Evolutionary conservation across 2,329 filamentous ascomycete species (phyloP), one percentile per base, ranked within the genome.

Genomic region (Calonectria leucothoes): DNA sequence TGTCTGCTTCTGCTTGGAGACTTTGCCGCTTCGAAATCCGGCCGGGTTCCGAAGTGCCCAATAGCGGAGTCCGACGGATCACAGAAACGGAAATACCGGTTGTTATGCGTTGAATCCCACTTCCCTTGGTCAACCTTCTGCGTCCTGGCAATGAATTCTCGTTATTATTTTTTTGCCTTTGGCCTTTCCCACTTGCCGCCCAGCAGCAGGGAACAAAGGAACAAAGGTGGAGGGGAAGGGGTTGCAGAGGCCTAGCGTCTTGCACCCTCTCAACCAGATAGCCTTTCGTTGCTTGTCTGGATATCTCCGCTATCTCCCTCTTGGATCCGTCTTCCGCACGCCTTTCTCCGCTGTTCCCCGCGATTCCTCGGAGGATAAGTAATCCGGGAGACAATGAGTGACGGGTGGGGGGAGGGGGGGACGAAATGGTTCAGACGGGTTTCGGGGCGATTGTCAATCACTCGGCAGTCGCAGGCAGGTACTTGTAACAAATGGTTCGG

Each of bases 41-140:
- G 76, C 55, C 55, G 59, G 64, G 52, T 51, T 70, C 61, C 71
- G 69, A 69, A 42, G 68, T 70, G 70, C 70, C 79, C 76, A 76
- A 74, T 75, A 72, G 76, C 80, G 76, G 79, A 80, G 76, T 74
- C 69, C 68, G 63, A 72, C 76, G 71, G 75, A 78, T 74, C 71
- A 78, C 59, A 73, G 73, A 77, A 75, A 68, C 68, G 69, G 67
- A 72, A 78, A 74, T 75, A 74, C 72, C 72, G 72, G 66, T 33
- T 59, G 45, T 51, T 61, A 42, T 63, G 20, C 29, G 35, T 35
- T 59, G 23, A 72, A 77, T 70, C 66, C 77, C 70, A 73, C 72
- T 69, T 57, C 33, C 39, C 25, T 45, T 27, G 20, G 27, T 39
- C 65, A 55, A 57, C 48, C 14, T 35, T 37, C 7, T 39, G 29